Base-by-base conservation (phyloP, 768 basidiomycete species). In the Dictyophora rubrovolvata region DNA sequence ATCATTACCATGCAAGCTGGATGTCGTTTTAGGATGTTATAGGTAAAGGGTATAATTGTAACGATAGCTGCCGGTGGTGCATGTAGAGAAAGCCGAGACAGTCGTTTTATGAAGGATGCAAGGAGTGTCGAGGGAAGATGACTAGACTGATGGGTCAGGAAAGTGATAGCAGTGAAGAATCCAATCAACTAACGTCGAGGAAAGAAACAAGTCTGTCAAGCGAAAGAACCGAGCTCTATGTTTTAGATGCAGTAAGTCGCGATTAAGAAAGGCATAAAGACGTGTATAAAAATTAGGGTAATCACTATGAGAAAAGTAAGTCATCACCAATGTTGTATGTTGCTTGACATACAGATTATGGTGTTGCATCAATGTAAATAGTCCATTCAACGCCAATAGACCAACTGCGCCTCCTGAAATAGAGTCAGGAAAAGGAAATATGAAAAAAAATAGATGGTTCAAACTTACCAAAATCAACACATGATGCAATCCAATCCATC, bases 181-280 rank as follows among this genome's bases (percentile, higher is more conserved):
- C 35, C 34, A 17, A 20, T 49, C 53, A 22, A 77, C 87, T 61
- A 61, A 96, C 93, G 91, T 88, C 2, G 95, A 97, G 59, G 87
- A 83, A 59, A 98, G 76, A 75, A 97, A 98, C 3, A 92, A 74
- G 60, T 97, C 95, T 0, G 86, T 81, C 65, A 98, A 74, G 28
- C 95, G 83, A 79, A 99, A 96, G 74, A 99, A 98, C 47, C 95
- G 82, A 1, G 95, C 88, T 12, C 96, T 83, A 68, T 96, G 87
- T 67, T 92, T 95, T 54, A 90, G 80, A 66, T 98, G 95, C 7
- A 99, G 79, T 4, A 96, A 79, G 18, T 93, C 83, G 10, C 86
- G 79, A 68, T 95, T 89, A 18, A 98, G 79, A 69, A 97, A 89
- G 1, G 85, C 79, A 68, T 98, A 98, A 1, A 99, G 79, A 5